These are phyloP conservation scores for Cryphonectria radicalis DNA, from an alignment of 2,329 filamentous ascomycete genomes.

Conservation along the genomic window DNA sequence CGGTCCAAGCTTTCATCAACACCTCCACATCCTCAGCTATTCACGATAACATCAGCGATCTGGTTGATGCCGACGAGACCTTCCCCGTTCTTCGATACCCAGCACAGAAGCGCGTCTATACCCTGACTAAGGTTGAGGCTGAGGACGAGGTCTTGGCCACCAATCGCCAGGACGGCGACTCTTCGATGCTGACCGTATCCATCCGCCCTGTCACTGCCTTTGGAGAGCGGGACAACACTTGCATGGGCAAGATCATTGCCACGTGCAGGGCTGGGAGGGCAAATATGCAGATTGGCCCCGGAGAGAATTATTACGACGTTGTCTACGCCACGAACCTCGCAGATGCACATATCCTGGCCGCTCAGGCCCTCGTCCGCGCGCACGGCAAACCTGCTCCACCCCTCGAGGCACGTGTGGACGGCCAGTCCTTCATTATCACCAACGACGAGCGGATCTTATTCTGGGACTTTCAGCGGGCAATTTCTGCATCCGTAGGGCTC, in stretches of 20 bases:
- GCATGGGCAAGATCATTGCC: conserved; percentile 31
- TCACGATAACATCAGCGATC: conserved; percentile 30
- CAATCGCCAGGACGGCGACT: conserved; percentile 29
- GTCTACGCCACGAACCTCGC: conserved; percentile 36
- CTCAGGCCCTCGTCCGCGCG: conserved; percentile 34
- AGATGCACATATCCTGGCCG: conserved; percentile 37
- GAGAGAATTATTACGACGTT: conserved; percentile 36
- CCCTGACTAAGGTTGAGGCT: conserved; percentile 32
- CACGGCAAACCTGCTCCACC: conserved; percentile 31
- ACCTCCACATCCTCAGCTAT: conserved; percentile 32
- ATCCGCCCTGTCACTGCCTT: conserved; percentile 30
- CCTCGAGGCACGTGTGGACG: conserved; percentile 36
- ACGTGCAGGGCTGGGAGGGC: conserved; percentile 28
- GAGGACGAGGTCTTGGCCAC: conserved; percentile 31
- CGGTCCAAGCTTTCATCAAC: conserved; percentile 32
- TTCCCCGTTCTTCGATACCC: conserved; percentile 31
- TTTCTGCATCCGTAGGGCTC: conserved; percentile 35
- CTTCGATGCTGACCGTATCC: conserved; percentile 30
- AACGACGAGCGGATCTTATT: conserved; percentile 40
- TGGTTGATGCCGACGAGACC: conserved; percentile 30
- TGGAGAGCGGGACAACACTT: conserved; percentile 30
- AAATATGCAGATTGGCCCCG: conserved; percentile 34
- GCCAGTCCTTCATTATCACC: conserved; percentile 41
- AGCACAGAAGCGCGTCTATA: conserved; percentile 32
- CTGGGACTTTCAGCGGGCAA: conserved; percentile 39